A percentile compares a stretch with the other conserved stretches of the same genome.
Evolutionary conservation across 352 stramenopile species (phyloP).

Genomic region (Pythium aristosporum): DNA sequence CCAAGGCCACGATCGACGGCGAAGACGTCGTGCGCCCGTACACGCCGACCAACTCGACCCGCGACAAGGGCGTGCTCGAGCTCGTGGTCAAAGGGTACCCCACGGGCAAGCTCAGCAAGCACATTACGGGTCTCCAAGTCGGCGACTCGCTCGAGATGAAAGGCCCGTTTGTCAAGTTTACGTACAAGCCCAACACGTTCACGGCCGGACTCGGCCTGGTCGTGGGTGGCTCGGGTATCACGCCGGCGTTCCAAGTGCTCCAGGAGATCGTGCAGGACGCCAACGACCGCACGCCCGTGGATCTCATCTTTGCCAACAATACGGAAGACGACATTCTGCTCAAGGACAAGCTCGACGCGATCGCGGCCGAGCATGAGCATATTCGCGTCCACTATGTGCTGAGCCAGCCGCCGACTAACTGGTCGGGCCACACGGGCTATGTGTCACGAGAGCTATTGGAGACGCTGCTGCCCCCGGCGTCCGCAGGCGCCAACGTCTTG

Average conservation of each 20-base stretch:
- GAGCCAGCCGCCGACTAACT: slow-evolving; percentile 36
- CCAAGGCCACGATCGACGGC: slow-evolving; percentile 55
- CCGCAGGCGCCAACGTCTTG: slow-evolving; percentile 37
- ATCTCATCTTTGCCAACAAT: slow-evolving; percentile 82
- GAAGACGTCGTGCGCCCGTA: slow-evolving; percentile 79
- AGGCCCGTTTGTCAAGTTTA: slow-evolving; percentile 84
- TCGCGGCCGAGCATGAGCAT: slow-evolving; percentile 55
- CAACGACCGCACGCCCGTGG: slow-evolving; percentile 76
- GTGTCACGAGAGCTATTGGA: slow-evolving; percentile 70
- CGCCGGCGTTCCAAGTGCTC: slow-evolving; percentile 69
- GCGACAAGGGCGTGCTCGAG: slow-evolving; percentile 67
- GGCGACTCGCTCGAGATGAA: slow-evolving; percentile 86
- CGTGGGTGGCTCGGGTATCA: slow-evolving; percentile 82
- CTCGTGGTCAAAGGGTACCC: slow-evolving; percentile 88
- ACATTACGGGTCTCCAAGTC: slow-evolving; percentile 72
- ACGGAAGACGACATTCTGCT: slow-evolving; percentile 84
- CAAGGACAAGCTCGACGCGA: slow-evolving; percentile 67
- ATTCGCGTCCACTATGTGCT: slow-evolving; percentile 69
- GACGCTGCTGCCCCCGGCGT: slow-evolving; percentile 61
- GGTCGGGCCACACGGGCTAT: slow-evolving; percentile 60
- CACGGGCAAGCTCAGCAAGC: slow-evolving; percentile 76
- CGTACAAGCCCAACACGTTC: slow-evolving; percentile 82
- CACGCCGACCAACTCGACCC: slow-evolving; percentile 80
- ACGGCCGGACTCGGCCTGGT: slow-evolving; percentile 72
- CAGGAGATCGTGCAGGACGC: slow-evolving; percentile 78